Conservation (phyloP, 2,329 filamentous ascomycete species). For the Emydomyces testavorans region DNA sequence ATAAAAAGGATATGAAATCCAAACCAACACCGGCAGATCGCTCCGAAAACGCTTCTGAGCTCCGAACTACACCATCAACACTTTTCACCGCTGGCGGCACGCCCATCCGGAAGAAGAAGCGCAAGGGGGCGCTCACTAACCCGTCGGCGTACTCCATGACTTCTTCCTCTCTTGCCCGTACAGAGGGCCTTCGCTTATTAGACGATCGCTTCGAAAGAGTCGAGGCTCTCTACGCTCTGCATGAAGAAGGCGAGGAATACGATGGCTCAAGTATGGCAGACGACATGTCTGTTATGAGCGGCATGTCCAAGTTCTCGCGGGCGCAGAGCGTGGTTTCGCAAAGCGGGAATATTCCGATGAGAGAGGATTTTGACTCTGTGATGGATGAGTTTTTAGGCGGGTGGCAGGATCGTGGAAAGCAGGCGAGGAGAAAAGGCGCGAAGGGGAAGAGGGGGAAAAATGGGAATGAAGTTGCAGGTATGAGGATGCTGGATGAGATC, state of each 20-base stretch:
- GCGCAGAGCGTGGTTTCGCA: slow-evolving; percentile 44
- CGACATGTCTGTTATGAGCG: slow-evolving; percentile 40
- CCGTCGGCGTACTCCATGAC: slow-evolving; percentile 86
- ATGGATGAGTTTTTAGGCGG: slow-evolving; percentile 84
- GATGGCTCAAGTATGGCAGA: slow-evolving; percentile 26
- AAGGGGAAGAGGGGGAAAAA: slow-evolving; percentile 59
- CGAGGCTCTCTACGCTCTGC: slow-evolving; percentile 65
- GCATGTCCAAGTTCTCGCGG: slow-evolving; percentile 45
- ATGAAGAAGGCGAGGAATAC: slow-evolving; percentile 44
- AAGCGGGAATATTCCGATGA: slow-evolving; percentile 43
- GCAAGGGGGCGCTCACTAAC: slow-evolving; percentile 84
- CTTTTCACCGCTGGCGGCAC: slow-evolving; percentile 53
- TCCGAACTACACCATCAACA: slow-evolving; percentile 35
- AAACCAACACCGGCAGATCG: slow-evolving; percentile 30
- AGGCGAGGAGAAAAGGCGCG: slow-evolving; percentile 34
- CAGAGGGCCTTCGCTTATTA: slow-evolving; percentile 71
- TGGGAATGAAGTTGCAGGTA: slow-evolving; percentile 64
- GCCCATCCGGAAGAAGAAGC: slow-evolving; percentile 65
- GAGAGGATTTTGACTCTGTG: slow-evolving; percentile 74
- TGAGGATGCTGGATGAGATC: slow-evolving; percentile 86
- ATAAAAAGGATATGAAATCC: slow-evolving; percentile 65
- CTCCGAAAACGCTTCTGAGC: slow-evolving; percentile 31
- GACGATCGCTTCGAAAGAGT: slow-evolving; percentile 88
- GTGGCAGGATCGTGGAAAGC: slow-evolving; percentile 36
- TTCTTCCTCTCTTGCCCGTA: slow-evolving; percentile 73